phyloP scores from a whole-genome alignment of 345 rosid species.

The Streptanthus diversifolius region DNA sequence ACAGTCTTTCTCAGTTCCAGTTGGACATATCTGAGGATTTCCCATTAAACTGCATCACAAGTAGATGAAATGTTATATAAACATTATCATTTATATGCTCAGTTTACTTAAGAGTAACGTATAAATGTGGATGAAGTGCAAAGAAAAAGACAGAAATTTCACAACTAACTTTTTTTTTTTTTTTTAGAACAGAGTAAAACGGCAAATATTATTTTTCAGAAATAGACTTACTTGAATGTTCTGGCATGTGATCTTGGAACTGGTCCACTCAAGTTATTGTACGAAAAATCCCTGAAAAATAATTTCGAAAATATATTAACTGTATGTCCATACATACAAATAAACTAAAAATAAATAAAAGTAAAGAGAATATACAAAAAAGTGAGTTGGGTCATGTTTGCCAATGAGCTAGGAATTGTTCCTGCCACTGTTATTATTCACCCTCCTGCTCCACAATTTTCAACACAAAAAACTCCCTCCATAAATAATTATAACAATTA shows the following conservation, averaged over 20 bases:
- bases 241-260: slow-evolving; percentile 47
- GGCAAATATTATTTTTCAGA: slow-evolving; percentile 5
- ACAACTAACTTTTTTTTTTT: not conserved
- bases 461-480: slow-evolving; percentile 1
- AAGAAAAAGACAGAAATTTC: not conserved
- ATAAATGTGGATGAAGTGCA: not conserved
- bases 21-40: slow-evolving; percentile 73
- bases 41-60: slow-evolving; percentile 59
- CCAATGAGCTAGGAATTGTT: slow-evolving; percentile 65
- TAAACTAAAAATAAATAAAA: not conserved
- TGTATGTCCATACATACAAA: not conserved
- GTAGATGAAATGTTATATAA: not conserved
- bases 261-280: slow-evolving; percentile 59
- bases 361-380: slow-evolving; percentile 59
- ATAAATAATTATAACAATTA: not conserved
- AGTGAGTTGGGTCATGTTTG: slow-evolving; percentile 70
- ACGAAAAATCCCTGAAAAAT: slow-evolving; percentile 55
- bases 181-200: not conserved
- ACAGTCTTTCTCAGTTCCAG: slow-evolving; percentile 60
- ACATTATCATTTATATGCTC: not conserved
- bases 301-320: not conserved
- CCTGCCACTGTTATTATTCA: slow-evolving; percentile 72
- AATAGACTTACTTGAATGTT: slow-evolving; percentile 65
- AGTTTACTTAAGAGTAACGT: not conserved
- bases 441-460: slow-evolving; percentile 55